Base-by-base conservation (phyloP, 2,329 filamentous ascomycete species). In the Sporothrix inflata region DNA sequence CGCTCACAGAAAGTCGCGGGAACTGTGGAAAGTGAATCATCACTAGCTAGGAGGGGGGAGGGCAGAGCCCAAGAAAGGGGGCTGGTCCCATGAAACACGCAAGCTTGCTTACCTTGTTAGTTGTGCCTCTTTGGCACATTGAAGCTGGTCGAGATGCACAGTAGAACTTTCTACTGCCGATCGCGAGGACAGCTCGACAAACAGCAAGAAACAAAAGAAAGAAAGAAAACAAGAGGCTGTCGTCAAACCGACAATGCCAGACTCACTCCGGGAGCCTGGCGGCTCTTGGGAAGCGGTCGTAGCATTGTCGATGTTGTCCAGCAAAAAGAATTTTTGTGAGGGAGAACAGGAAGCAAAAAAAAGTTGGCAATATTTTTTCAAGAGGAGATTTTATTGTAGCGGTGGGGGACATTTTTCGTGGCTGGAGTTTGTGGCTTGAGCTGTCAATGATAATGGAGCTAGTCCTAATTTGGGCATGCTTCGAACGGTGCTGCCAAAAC, bases 21-120 rank as follows among this genome's bases (percentile, higher is more conserved):
- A 89, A 89, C 86, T 83, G 86, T 88, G 85, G 86, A 83, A 82
- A 80, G 77, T 76, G 80, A 79, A 82, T 89, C 87, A 88, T 89
- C 87, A 89, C 76, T 74, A 82, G 81, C 72, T 70, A 38, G 40
- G 47, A 51, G 34, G 30, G 14, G 51, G 12, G 47, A 40, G 47
- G 45, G 11, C 9, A 21, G n/a, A 14, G 9, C 6, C 47, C 12
- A 4, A 21, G 40, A 6, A 45, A 27, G 38, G 55, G 57, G 63
- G 4, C 5, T 5, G 27, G 47, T 42, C 38, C 21, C 21, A 49
- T 16, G 38, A 65, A 45, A 12, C 38, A 21, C 4, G 9, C 27
- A 4, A 34, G 45, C 42, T 51, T 67, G 65, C 49, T 38, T 61
- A 53, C 42, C 67, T 69, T 30, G 45, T 68, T 68, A 53, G 34